Base-by-base conservation (phyloP, 2,329 filamentous ascomycete genomes). In the Cercospora sesami region DNA sequence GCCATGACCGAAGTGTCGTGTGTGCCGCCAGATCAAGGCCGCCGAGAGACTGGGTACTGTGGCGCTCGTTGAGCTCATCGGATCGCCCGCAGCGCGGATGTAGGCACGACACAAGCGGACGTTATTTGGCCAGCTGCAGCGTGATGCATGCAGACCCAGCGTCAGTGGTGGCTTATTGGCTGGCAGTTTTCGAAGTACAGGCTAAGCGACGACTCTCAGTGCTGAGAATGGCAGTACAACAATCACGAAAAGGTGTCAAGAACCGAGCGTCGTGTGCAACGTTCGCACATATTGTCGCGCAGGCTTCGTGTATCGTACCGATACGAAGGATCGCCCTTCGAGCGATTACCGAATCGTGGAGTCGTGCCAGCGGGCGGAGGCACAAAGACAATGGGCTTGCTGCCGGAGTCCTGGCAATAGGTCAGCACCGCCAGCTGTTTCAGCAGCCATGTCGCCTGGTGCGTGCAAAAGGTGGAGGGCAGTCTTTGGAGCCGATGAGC, bases 31-130 rank as follows among this genome's bases (percentile, higher is more conserved):
- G 39, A 55, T 33, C n/a, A 65, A 63, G 63, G 42, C 42, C 58
- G 60, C 67, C 69, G 65, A 68, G 64, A 68, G 65, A 60, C 62
- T 69, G 69, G 71, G 61, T 64, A 48, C 21, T 60, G 69, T 72
- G 71, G 71, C 71, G 71, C 45, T 64, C 42, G 63, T 55, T 60
- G 66, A 55, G 51, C 36, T 59, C 48, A 42, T 64, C 57, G 63
- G 55, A 71, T 65, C 33, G 67, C 45, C 45, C n/a, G 61, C 61
- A 53, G 42, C 28, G 39, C 64, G 62, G 63, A 45, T 63, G 55
- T 16, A 65, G 67, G 57, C 57, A 68, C 71, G 61, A 68, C 51
- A 66, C 48, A 36, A 66, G 60, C 69, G 63, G 36, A 63, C 63
- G 63, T 60, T 23, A 60, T 26, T 48, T 65, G 36, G 66, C 65